Evolutionary conservation across 805 yeast species (phyloP), one percentile per base, ranked within the genome.

Genomic region (Candida coquimbonensis): DNA sequence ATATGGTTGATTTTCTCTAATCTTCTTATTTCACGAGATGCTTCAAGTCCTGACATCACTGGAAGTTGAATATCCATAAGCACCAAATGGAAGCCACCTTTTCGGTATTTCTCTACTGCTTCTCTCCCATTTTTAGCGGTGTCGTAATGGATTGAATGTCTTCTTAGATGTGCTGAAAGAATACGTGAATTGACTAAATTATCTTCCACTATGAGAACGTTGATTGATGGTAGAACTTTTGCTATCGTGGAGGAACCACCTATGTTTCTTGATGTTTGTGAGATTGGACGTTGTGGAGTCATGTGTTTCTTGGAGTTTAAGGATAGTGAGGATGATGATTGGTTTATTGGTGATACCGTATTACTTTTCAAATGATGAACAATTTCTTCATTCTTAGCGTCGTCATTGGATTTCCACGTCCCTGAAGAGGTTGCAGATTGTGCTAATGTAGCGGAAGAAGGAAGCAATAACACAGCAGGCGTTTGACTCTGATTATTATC

Each of bases 1-100:
- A 90, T 87, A 32, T 82, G 74, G 60, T 89, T 88, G 33, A 83
- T 65, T 53, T 79, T 78, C 60, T 93, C 99, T 39, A 89, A 68
- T 40, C 90, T 72, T 45, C 99, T 72, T 36, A 93, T 93, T 56
- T 88, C 96, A 58, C 85, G 83, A 2, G 98, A 86, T 4, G 96
- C 98, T 50, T 91, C 96, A 33, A 93, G 78, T 32, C 99, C 99
- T 1, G 96, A 87, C 73, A 91, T 81, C 2, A 89, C 95, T 0
- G 99, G 99, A 45, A 93, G 71, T 66, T 93, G 98, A 57, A 93
- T 86, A 70, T 93, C 99, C 99, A 93, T 93, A 38, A 93, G 74
- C 36, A 95, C 95, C 51, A 93, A 70, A 62, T 93, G 98, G 59
- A 86, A 88, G 0, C 97, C 97, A 12, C 99, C 99, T 49, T 77